Conservation (phyloP, 495 filamentous ascomycete species). For the Podospora fimiseda region DNA sequence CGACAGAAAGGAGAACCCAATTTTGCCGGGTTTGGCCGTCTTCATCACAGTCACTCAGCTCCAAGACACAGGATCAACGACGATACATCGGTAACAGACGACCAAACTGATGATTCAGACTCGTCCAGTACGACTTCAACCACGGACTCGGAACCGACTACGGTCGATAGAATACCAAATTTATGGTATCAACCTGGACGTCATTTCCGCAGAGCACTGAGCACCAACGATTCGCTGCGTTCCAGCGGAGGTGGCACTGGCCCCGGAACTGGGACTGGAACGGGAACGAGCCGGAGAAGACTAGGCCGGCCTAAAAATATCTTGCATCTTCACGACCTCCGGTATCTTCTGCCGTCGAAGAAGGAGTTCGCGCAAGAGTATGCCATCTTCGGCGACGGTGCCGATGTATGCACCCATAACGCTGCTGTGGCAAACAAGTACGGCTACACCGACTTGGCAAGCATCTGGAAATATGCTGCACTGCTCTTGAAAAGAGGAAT, state of each 20-base stretch:
- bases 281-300: constrained; percentile 39
- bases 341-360: constrained; percentile 67
- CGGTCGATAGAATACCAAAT: constrained; percentile 44
- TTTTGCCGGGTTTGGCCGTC: constrained; percentile 85
- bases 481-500: constrained; percentile 71
- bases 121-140: constrained; percentile 60
- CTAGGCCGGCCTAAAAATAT: constrained; percentile 44
- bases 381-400: constrained; percentile 72
- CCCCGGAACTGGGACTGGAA: constrained; percentile 48
- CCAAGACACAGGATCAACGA: constrained; percentile 44
- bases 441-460: constrained; percentile 66
- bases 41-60: constrained; percentile 48
- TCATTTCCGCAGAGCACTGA: constrained; percentile 40
- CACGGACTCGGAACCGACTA: constrained; percentile 65
- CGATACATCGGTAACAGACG: constrained; percentile 45
- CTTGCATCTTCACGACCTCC: constrained; percentile 65
- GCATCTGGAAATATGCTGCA: constrained; percentile 76
- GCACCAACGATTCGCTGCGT: constrained; percentile 41
- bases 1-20: constrained; percentile 58
- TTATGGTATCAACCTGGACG: constrained; percentile 41
- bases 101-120: constrained; percentile 59
- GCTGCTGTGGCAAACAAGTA: constrained; percentile 66
- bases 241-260: constrained; percentile 47
- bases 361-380: constrained; percentile 69
- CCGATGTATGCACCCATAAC: constrained; percentile 77